These are phyloP conservation scores for Lactarius hatsudake DNA, from an alignment of 768 basidiomycete species.

Conservation along the genomic window DNA sequence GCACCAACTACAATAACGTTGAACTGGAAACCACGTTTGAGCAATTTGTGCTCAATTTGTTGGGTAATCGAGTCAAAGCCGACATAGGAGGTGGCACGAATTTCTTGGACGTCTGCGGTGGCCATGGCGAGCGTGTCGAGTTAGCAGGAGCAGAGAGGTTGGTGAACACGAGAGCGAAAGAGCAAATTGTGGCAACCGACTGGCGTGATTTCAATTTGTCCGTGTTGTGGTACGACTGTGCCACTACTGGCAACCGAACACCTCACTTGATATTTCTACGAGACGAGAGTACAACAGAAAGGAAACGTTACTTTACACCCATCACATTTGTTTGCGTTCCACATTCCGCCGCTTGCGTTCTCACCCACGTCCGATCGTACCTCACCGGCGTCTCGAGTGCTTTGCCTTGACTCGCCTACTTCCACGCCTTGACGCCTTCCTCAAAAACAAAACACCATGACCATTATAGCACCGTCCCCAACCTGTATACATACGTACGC, in stretches of 20 bases:
- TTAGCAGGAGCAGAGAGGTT: background rate
- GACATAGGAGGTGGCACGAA: slow-evolving; percentile 89
- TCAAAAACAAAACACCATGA: slow-evolving; percentile 21
- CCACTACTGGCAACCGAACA: background rate
- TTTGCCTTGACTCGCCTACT: background rate
- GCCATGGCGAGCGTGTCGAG: slow-evolving; percentile 22
- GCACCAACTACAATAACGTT: slow-evolving; percentile 95
- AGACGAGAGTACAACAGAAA: background rate
- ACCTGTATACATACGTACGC: slow-evolving; percentile 26
- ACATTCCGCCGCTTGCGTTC: slow-evolving; percentile 16
- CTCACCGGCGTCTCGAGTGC: background rate
- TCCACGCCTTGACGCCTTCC: slow-evolving; percentile 12
- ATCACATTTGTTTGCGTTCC: background rate
- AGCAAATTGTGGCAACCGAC: background rate
- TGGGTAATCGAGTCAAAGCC: slow-evolving; percentile 97
- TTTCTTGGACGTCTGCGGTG: slow-evolving; percentile 52
- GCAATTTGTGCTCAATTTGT: slow-evolving; percentile 98
- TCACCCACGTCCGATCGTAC: slow-evolving; percentile 5
- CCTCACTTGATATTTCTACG: background rate
- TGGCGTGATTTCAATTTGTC: slow-evolving; percentile 22
- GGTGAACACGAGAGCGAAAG: slow-evolving; percentile 4
- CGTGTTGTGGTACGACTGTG: slow-evolving; percentile 15
- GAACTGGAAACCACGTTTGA: slow-evolving; percentile 99
- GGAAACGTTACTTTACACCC: slow-evolving; percentile 2
- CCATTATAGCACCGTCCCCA: slow-evolving; percentile 27